These are phyloP conservation scores for Penicillium sp. DNA, from an alignment of 2,329 filamentous ascomycete genomes.

Conservation along the genomic window DNA sequence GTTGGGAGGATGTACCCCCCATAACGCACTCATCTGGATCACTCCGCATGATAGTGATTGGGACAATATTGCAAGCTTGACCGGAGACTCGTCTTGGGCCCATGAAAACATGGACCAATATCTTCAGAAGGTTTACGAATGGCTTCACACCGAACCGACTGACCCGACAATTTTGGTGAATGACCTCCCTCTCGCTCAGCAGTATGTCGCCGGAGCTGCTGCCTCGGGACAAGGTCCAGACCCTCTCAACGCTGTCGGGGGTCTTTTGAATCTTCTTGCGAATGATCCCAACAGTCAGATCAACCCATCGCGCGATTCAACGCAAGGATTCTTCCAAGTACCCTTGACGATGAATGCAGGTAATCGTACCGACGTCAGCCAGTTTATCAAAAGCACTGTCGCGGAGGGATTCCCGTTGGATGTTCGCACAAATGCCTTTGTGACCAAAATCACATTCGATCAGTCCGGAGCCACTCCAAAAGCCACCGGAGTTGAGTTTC, in stretches of 20 bases:
- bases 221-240: constrained; percentile 48
- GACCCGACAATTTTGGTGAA: constrained; percentile 53
- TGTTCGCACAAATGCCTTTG: constrained; percentile 52
- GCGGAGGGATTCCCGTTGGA: constrained; percentile 56
- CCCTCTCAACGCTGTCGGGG: constrained; percentile 43
- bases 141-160: constrained; percentile 20
- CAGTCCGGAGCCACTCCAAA: constrained; percentile 41
- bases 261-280: constrained; percentile 34
- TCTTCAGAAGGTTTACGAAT: constrained; percentile 49
- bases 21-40: constrained; percentile 65
- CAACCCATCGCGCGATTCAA: too few species aligned
- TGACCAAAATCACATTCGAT: constrained; percentile 52
- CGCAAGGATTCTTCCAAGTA: constrained; percentile 5
- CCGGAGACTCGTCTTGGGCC: constrained; percentile 63
- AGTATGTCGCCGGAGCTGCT: constrained; percentile 55
- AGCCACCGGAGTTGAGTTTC: constrained; percentile 49
- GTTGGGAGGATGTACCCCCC: constrained; percentile 62
- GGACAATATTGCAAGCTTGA: constrained; percentile 59
- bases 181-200: constrained; percentile 57
- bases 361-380: constrained; percentile 40
- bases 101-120: constrained; percentile 61
- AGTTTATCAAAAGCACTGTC: constrained; percentile 35
- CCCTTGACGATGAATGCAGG: not conserved
- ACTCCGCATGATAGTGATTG: constrained; percentile 64
- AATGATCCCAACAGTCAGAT: too few species aligned